phyloP scores from a whole-genome alignment of 768 basidiomycete genomes.

The Candolleomyces eurysporus region DNA sequence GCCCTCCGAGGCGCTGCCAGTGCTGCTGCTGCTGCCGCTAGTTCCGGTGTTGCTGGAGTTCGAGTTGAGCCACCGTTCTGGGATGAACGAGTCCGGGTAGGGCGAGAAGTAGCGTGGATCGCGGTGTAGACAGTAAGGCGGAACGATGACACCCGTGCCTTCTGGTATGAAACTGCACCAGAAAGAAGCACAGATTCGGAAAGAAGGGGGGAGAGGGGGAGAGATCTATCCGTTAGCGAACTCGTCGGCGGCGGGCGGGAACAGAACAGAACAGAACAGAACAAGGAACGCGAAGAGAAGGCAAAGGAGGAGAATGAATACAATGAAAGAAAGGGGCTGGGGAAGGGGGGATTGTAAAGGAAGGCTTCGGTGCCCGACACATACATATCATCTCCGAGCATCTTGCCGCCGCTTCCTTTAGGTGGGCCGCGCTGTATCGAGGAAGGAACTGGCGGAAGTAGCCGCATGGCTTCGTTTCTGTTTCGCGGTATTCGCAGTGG shows the following conservation, averaged over 20 bases:
- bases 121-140: constrained; percentile 36
- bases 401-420: constrained; percentile 26
- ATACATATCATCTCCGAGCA: constrained; percentile 17
- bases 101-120: constrained; percentile 38
- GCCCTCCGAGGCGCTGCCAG: neutral
- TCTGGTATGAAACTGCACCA: constrained; percentile 33
- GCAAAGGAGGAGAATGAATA: neutral
- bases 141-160: constrained; percentile 37
- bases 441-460: constrained; percentile 36
- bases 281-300: neutral
- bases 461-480: constrained; percentile 37
- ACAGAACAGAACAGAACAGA: neutral
- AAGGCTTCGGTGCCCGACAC: neutral
- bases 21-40: no score
- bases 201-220: neutral
- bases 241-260: no score
- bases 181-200: neutral
- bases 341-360: no score
- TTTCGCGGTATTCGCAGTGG: neutral
- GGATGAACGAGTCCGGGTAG: constrained; percentile 34
- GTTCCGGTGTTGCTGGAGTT: neutral
- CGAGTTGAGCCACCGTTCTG: constrained; percentile 34
- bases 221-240: neutral
- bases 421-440: constrained; percentile 31
- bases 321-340: no score